Conservation (phyloP, 495 filamentous ascomycete species). For the Penicillium lividum region DNA sequence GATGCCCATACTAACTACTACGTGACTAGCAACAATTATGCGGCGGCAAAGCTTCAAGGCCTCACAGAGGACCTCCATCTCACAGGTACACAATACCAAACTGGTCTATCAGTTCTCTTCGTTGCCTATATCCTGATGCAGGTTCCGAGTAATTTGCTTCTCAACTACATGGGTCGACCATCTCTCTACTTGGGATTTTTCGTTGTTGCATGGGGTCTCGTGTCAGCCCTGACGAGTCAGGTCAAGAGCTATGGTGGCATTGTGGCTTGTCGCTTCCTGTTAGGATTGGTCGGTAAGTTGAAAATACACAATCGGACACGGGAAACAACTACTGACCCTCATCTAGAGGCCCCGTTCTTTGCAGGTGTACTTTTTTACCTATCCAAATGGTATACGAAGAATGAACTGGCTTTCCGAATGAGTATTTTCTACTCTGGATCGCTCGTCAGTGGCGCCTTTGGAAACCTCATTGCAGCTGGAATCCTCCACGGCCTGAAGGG, state of each 20-base stretch:
- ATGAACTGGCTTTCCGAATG: slow-evolving; percentile 58
- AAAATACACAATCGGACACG: background rate
- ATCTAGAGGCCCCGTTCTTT: slow-evolving; percentile 53
- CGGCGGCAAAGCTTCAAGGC: slow-evolving; percentile 57
- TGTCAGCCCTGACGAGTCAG: slow-evolving; percentile 53
- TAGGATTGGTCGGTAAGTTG: slow-evolving; percentile 45
- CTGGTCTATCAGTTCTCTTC: slow-evolving; percentile 52
- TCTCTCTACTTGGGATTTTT: slow-evolving; percentile 52
- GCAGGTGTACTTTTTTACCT: slow-evolving; percentile 55
- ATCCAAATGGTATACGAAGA: slow-evolving; percentile 61
- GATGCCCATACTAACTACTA: slow-evolving; percentile 13
- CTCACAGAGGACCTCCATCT: slow-evolving; percentile 47
- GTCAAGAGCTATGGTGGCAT: slow-evolving; percentile 54
- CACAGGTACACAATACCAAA: slow-evolving; percentile 44
- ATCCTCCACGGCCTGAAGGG: slow-evolving; percentile 46
- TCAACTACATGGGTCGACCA: slow-evolving; percentile 57
- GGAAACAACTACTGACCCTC: slow-evolving; percentile 3
- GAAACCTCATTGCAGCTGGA: slow-evolving; percentile 61
- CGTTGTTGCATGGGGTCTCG: slow-evolving; percentile 54
- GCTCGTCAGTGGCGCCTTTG: slow-evolving; percentile 63
- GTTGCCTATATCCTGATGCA: slow-evolving; percentile 56
- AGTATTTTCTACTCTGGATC: slow-evolving; percentile 69
- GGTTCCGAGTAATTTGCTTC: slow-evolving; percentile 61
- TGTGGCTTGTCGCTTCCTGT: slow-evolving; percentile 55
- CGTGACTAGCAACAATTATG: slow-evolving; percentile 51